These are phyloP conservation scores for Cladochytrium tenue DNA, from an alignment of 371 early-diverging fungal species.

Conservation along the genomic window DNA sequence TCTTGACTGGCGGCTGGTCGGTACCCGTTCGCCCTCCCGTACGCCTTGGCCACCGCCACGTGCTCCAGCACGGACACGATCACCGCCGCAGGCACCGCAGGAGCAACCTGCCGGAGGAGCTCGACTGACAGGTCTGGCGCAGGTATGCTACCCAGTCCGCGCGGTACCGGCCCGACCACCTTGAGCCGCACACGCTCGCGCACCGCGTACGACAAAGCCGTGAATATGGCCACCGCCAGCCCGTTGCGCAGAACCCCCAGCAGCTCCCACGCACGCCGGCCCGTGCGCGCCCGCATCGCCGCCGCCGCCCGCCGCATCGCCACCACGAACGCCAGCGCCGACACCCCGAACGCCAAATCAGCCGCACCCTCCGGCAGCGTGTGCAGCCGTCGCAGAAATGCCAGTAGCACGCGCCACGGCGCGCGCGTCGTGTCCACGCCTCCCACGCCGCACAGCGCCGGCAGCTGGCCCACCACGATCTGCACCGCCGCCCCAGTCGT, in stretches of 20 bases:
- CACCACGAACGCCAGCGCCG: conserved; percentile 55
- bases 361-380: conserved; percentile 28
- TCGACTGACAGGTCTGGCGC: conserved; percentile 20
- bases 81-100: conserved; percentile 55
- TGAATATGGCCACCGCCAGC: conserved; percentile 75
- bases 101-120: conserved; percentile 57
- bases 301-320: conserved; percentile 41
- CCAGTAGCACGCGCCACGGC: conserved; percentile 39
- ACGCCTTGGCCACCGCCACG: conserved; percentile 78
- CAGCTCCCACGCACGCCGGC: conserved; percentile 39
- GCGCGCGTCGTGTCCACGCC: conserved; percentile 63
- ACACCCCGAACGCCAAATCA: conserved; percentile 65
- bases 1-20: conserved; percentile 72
- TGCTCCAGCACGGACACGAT: conserved; percentile 84
- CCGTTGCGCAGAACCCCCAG: conserved; percentile 67
- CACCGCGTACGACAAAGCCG: conserved; percentile 68
- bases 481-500: conserved; percentile 39
- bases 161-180: conserved; percentile 71
- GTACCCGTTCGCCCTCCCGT: conserved; percentile 70
- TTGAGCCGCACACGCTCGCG: conserved; percentile 38
- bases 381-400: conserved; percentile 28
- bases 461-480: conserved; percentile 78
- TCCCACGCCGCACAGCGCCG: conserved; percentile 71
- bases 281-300: conserved; percentile 19
- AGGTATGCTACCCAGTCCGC: conserved; percentile 58